Evolutionary conservation across 164 flowering plant species (phyloP).

Genomic region (Magnolia officinalis): DNA sequence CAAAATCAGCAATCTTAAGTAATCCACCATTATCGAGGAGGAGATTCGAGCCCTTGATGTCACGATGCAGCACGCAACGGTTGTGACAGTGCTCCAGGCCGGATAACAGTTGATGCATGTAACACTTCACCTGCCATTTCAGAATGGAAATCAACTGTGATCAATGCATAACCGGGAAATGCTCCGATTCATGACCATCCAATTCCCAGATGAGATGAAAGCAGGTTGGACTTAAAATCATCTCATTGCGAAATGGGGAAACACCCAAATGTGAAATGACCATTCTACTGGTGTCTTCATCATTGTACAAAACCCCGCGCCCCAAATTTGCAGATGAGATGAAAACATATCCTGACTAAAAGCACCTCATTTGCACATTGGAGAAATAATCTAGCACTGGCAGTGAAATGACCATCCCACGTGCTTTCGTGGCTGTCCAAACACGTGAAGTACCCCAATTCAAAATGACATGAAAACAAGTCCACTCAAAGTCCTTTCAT

Average conservation of each 20-base stretch:
- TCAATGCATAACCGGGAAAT: not conserved
- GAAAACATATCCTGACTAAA: not conserved
- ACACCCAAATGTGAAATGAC: not conserved
- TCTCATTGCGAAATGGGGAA: not conserved
- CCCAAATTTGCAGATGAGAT: not conserved
- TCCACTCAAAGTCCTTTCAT: not conserved
- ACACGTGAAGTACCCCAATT: not conserved
- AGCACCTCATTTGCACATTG: not conserved
- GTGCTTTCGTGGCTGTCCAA: not conserved
- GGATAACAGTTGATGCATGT: constrained; percentile 41
- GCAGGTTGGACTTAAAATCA: not conserved
- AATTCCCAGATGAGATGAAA: not conserved
- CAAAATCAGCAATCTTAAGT: constrained; percentile 78
- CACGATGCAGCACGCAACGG: constrained; percentile 55
- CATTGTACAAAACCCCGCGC: not conserved
- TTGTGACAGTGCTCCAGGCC: constrained; percentile 50
- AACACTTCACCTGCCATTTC: constrained; percentile 40
- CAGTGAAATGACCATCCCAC: not conserved
- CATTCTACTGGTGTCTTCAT: not conserved
- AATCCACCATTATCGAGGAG: constrained; percentile 69
- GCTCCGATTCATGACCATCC: too few relatives aligned
- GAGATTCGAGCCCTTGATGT: constrained; percentile 90
- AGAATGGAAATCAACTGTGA: not conserved
- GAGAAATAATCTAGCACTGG: not conserved
- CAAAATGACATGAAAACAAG: too few relatives aligned